A percentile compares a stretch with the other conserved stretches of the same genome.
These are phyloP conservation scores for Aspergillus cavernicola DNA, from an alignment of 495 filamentous ascomycete species.

Conservation along the genomic window DNA sequence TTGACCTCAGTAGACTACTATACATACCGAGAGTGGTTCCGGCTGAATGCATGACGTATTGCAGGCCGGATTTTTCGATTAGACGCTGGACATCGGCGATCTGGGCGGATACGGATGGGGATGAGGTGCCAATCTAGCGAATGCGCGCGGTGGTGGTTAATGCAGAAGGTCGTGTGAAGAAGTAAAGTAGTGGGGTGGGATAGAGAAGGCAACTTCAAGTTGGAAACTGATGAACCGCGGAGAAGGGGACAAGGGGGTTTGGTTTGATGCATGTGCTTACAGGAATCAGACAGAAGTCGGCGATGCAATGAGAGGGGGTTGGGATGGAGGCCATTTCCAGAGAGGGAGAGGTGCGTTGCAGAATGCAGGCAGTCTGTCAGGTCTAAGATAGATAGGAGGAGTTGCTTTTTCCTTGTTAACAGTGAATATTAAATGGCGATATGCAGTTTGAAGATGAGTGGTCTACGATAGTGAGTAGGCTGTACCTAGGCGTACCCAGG, in stretches of 20 bases:
- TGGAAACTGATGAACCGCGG: background rate
- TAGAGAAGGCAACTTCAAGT: background rate
- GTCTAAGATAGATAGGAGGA: no score
- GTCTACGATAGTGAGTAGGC: no score
- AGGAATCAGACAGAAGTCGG: conserved; percentile 81
- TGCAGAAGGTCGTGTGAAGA: conserved; percentile 8
- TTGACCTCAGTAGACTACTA: background rate
- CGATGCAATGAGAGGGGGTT: conserved; percentile 65
- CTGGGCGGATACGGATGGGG: conserved; percentile 78
- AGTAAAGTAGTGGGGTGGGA: background rate
- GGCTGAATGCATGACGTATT: conserved; percentile 84
- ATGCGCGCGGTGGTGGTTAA: conserved; percentile 22
- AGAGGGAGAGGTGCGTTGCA: conserved; percentile 4
- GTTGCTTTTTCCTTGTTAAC: no score
- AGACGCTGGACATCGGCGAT: conserved; percentile 88
- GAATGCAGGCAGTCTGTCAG: no score
- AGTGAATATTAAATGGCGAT: no score
- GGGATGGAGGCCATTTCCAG: conserved; percentile 32
- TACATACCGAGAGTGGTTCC: conserved; percentile 85
- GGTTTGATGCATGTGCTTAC: conserved; percentile 39
- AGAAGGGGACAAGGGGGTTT: background rate
- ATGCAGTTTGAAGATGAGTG: no score
- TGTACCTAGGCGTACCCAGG: no score
- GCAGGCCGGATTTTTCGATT: conserved; percentile 71
- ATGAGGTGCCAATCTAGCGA: conserved; percentile 70